Base-by-base conservation (phyloP, 1,139 yeast species). In the Debaryomycetaceae sp. region DNA sequence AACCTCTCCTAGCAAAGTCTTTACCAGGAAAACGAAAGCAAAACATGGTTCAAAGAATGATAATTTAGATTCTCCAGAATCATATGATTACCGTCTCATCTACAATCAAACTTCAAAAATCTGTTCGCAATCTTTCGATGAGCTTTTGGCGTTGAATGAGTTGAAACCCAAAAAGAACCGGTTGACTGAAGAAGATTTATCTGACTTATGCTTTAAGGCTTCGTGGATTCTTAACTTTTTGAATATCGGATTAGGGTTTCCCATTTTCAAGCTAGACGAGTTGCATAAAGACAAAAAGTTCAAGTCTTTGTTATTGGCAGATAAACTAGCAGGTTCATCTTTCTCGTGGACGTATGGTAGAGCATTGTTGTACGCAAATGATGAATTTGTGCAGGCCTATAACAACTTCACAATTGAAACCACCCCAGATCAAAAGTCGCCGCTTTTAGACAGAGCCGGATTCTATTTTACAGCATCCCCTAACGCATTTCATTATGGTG, bases 321-420 rank as follows among this genome's bases (percentile, higher is more conserved):
- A 84, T 49, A 71, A 75, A 43, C 68, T 87, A 41, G 80, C 80
- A 37, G 89, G 87, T 0, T 69, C 79, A 1, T 81, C 83, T 36
- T 84, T 86, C 49, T 80, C 93, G 0, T 88, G 96, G 96, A 87
- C 96, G 0, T 65, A 87, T 40, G 96, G 96, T 2, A 71, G 91
- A 43, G 95, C 95, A 3, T 62, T 87, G 5, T 60, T 88, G 24
- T 87, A 87, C 57, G 70, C 77, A 39, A 73, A 70, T 50, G 78
- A 72, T 48, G 78, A 72, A 49, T 72, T 70, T 45, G 58, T 64
- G 9, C 72, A 68, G 46, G 75, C 76, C 2, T 69, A 49, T 50
- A 65, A 65, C 44, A 68, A 69, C 46, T 58, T 54, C 41, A 56
- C 70, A 13, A 33, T 39, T 9, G 40, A 43, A 27, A 23, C 6